Evolutionary conservation across 2,329 filamentous ascomycete species (phyloP).

Genomic region (Diaporthe eres): DNA sequence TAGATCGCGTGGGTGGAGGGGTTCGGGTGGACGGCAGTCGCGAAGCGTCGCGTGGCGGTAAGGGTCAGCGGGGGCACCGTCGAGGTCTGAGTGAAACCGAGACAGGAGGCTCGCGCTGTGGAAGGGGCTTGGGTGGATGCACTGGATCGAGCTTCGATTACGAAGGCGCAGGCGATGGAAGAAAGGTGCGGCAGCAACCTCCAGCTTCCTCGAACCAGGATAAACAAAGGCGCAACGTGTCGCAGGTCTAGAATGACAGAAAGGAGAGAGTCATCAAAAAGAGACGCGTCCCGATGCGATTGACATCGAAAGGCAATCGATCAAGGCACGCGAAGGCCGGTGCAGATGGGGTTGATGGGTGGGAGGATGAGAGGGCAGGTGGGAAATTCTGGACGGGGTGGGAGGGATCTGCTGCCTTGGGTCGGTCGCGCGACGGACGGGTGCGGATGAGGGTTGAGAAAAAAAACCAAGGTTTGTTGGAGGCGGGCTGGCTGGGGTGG

Average conservation of each 20-base stretch:
- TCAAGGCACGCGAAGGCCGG: slow-evolving; percentile 1
- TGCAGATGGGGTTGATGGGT: slow-evolving; percentile 24
- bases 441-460: slow-evolving; percentile 34
- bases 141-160: slow-evolving; percentile 17
- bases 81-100: slow-evolving; percentile 22
- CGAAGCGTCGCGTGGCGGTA: slow-evolving; percentile 35
- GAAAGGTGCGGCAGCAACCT: slow-evolving; percentile 10
- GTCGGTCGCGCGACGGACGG: slow-evolving; percentile 37
- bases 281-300: slow-evolving; percentile 31
- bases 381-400: slow-evolving; percentile 33
- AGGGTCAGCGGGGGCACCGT: slow-evolving; percentile 14
- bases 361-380: slow-evolving; percentile 16
- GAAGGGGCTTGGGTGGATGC: slow-evolving; percentile 7
- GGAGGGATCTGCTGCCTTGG: slow-evolving; percentile 40
- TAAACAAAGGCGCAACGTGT: slow-evolving; percentile 43
- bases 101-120: slow-evolving; percentile 21
- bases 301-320: slow-evolving; percentile 15
- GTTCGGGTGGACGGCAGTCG: slow-evolving; percentile 20
- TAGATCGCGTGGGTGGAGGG: slow-evolving; percentile 83
- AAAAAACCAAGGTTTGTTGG: slow-evolving; percentile 39
- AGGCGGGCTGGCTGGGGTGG: slow-evolving; percentile 29
- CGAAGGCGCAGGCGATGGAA: slow-evolving; percentile 18
- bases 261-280: slow-evolving; percentile 36
- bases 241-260: slow-evolving; percentile 37
- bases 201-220: slow-evolving; percentile 28